Percentiles rank a stretch among this genome's conserved stretches.
These are phyloP conservation scores for Arabis alpina DNA, from an alignment of 345 rosid species.

Conservation along the genomic window DNA sequence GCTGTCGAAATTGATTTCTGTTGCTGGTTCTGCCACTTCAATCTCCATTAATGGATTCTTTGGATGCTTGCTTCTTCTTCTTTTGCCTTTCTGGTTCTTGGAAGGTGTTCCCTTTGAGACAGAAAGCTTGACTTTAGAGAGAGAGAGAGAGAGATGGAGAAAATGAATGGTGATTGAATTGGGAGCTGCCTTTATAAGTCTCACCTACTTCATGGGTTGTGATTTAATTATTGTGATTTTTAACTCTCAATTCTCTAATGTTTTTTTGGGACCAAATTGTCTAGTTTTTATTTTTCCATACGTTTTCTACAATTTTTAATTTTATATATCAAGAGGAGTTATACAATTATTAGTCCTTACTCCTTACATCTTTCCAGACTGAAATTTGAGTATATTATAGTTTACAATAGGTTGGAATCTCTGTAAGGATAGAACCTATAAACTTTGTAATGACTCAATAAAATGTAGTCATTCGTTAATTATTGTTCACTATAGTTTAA, in stretches of 20 bases:
- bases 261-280: constrained; percentile 19
- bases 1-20: constrained; percentile 82
- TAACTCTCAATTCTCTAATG: constrained; percentile 18
- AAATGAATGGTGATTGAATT: constrained; percentile 23
- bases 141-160: constrained; percentile 26
- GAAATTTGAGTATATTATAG: constrained; percentile 6
- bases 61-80: constrained; percentile 19
- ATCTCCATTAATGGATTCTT: constrained; percentile 46
- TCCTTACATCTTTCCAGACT: constrained; percentile 31
- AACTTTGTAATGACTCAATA: neutral
- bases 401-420: neutral
- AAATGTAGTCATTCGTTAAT: too few species aligned
- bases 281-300: neutral
- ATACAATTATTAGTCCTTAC: constrained; percentile 25
- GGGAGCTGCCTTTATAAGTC: constrained; percentile 60
- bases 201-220: constrained; percentile 35
- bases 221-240: constrained; percentile 34
- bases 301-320: neutral
- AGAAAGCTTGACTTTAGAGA: constrained; percentile 35
- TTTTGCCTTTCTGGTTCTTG: constrained; percentile 37
- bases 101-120: constrained; percentile 35
- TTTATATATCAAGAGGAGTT: constrained; percentile 3
- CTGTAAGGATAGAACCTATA: neutral
- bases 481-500: too few species aligned
- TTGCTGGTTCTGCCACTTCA: constrained; percentile 49